phyloP scores from a whole-genome alignment of 2,329 filamentous ascomycete genomes.

The Aspergillus sp. region DNA sequence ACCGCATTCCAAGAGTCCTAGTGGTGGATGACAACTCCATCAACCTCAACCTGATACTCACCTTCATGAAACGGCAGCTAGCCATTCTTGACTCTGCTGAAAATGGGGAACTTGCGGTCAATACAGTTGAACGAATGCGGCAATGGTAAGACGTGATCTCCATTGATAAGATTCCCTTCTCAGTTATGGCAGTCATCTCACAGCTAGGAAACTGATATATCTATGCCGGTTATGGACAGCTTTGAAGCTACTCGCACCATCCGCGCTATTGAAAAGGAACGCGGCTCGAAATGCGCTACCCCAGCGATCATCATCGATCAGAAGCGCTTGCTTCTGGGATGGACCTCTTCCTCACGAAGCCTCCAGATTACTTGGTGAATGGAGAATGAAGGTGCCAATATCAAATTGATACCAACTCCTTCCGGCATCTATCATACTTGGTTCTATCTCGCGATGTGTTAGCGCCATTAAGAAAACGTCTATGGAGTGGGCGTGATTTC shows the following conservation, averaged over 20 bases:
- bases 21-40: slow-evolving; percentile 50
- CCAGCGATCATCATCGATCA: slow-evolving; percentile 43
- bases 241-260: slow-evolving; percentile 50
- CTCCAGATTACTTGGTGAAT: slow-evolving; percentile 40
- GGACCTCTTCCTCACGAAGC: slow-evolving; percentile 49
- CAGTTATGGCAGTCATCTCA: not conserved
- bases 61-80: slow-evolving; percentile 40
- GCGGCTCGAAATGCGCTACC: slow-evolving; percentile 21
- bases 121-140: slow-evolving; percentile 34
- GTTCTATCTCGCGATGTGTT: not conserved
- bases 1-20: slow-evolving; percentile 32
- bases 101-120: slow-evolving; percentile 45
- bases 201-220: slow-evolving; percentile 34
- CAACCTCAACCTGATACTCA: slow-evolving; percentile 46
- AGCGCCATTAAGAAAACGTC: not conserved
- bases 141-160: slow-evolving; percentile 46
- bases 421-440: not conserved
- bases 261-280: slow-evolving; percentile 40
- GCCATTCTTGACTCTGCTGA: slow-evolving; percentile 38
- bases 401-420: not conserved
- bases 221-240: slow-evolving; percentile 51
- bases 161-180: slow-evolving; percentile 33
- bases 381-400: slow-evolving; percentile 21
- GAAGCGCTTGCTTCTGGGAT: slow-evolving; percentile 40
- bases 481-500: not conserved